Evolutionary conservation across 2,329 filamentous ascomycete species (phyloP).

Genomic region (Aureobasidium sp.): DNA sequence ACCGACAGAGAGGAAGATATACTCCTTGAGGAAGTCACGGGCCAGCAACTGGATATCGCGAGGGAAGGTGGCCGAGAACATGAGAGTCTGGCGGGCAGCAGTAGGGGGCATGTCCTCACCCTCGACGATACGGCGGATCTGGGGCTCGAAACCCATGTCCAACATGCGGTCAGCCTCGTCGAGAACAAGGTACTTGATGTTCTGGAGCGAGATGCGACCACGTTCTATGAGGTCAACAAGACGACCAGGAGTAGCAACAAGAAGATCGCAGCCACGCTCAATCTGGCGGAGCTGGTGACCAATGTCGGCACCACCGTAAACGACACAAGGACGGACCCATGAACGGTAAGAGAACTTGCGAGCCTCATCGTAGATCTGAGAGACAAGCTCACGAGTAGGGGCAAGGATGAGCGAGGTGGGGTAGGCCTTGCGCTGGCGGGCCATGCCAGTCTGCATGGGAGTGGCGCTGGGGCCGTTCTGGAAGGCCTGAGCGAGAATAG

Average conservation of each 20-base stretch:
- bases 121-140: slow-evolving; percentile 97
- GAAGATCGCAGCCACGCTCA: slow-evolving; percentile 91
- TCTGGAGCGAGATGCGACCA: slow-evolving; percentile 91
- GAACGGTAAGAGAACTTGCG: slow-evolving; percentile 98
- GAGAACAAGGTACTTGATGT: slow-evolving; percentile 98
- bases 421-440: slow-evolving; percentile 94
- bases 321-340: slow-evolving; percentile 96
- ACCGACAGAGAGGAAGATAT: slow-evolving; percentile 96
- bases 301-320: slow-evolving; percentile 98
- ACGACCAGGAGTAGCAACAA: slow-evolving; percentile 95
- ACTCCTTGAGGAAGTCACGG: slow-evolving; percentile 97
- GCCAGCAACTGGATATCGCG: slow-evolving; percentile 99
- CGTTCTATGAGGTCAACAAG: slow-evolving; percentile 97
- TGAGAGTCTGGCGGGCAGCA: slow-evolving; percentile 85
- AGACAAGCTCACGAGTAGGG: slow-evolving; percentile 95
- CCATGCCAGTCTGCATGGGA: slow-evolving; percentile 62
- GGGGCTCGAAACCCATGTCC: slow-evolving; percentile 99
- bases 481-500: slow-evolving; percentile 96
- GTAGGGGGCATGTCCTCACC: slow-evolving; percentile 94
- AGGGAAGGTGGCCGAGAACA: slow-evolving; percentile 99
- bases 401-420: slow-evolving; percentile 93
- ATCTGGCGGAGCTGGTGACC: slow-evolving; percentile 97
- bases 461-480: slow-evolving; percentile 75
- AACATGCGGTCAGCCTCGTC: slow-evolving; percentile 99
- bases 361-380: slow-evolving; percentile 95